Percentiles rank a stretch among this genome's conserved stretches.
Conservation (phyloP, 2,329 filamentous ascomycete species). For the Trichoderma oligosporum region DNA sequence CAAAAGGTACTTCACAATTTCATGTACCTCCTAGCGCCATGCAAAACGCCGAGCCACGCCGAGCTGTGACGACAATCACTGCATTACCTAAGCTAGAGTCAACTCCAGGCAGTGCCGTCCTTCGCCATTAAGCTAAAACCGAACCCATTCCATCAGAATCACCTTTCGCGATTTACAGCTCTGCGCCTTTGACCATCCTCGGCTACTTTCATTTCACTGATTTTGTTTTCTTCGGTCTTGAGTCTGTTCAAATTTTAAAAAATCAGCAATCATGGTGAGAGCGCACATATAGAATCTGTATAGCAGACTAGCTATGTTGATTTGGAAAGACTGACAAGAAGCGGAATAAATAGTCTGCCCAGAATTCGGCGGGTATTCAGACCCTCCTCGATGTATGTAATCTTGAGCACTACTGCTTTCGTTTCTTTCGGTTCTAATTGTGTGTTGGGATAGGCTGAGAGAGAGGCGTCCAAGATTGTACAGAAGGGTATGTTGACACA, state of each 20-base stretch:
- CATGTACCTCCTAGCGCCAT: slow-evolving; percentile 1
- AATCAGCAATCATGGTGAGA: slow-evolving; percentile 8
- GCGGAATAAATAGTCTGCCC: slow-evolving; percentile 68
- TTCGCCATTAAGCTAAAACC: not conserved
- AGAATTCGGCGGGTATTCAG: slow-evolving; percentile 98
- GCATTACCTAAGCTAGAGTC: slow-evolving; percentile 13
- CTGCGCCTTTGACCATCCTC: not conserved
- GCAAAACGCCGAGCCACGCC: slow-evolving; percentile 2
- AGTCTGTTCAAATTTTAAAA: not conserved
- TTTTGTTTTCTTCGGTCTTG: not conserved
- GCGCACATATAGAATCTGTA: not conserved
- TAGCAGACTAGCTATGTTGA: not conserved
- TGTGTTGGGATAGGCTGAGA: slow-evolving; percentile 74
- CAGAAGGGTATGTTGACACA: slow-evolving; percentile 70
- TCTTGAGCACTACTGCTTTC: not conserved
- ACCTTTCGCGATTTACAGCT: not conserved
- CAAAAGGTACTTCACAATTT: not conserved
- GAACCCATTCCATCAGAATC: not conserved
- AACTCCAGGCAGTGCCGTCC: no score
- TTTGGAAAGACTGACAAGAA: not conserved
- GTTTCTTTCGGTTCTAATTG: slow-evolving; percentile 5
- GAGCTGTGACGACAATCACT: slow-evolving; percentile 19
- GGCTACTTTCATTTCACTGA: not conserved
- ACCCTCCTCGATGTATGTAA: slow-evolving; percentile 90
- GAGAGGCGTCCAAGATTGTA: slow-evolving; percentile 98